Base-by-base conservation (phyloP, 2,329 filamentous ascomycete genomes). In the Beauveria sp. region DNA sequence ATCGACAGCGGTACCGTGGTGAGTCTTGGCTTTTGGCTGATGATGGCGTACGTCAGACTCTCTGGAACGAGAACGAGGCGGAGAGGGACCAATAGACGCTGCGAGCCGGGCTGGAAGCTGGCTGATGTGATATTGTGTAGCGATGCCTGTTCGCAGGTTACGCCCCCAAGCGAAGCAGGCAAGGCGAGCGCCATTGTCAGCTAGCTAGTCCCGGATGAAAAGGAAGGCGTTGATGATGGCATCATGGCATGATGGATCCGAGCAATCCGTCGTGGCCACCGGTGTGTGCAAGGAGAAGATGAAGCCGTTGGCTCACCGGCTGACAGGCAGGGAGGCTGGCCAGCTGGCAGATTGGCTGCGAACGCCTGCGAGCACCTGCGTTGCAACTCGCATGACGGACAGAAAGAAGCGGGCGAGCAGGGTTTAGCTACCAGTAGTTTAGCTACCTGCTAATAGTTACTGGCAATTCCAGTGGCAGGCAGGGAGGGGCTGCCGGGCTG, bases 121-220 rank as follows among this genome's bases (percentile, higher is more conserved):
- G 46, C 56, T 58, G 56, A 58, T 58, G 46, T 58, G 56, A 58
- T 51, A 42, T 51, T 51, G 46, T 16, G 34, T 38, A 30, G 30
- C 16, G 22, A 18, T 22, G 42, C 34, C 12, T 49, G 34, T 58
- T 58, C 56, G 56, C 50, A 58, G 56, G 34, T 51, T 58, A 43
- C 22, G 22, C 24, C 56, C 34, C 46, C 20, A 45, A 34, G 38
- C 38, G 24, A 46, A 40, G 40, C n/a, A 53, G 30, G 40, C 2
- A 40, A 53, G 57, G 57, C 57, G 56, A 60, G 40, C 57, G 57
- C 49, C 57, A 60, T 45, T 24, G 57, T 60, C 57, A 60, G 57
- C 49, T 60, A 38, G 18, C 18, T 16, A 10, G 22, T 2, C 24
- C 12, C n/a, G 55, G 47, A 52, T 52, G 46, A 43, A n/a, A 45